Evolutionary conservation across 768 basidiomycete genomes (phyloP), one percentile per base, ranked within the genome.

Genomic region (Trametes coccinea): DNA sequence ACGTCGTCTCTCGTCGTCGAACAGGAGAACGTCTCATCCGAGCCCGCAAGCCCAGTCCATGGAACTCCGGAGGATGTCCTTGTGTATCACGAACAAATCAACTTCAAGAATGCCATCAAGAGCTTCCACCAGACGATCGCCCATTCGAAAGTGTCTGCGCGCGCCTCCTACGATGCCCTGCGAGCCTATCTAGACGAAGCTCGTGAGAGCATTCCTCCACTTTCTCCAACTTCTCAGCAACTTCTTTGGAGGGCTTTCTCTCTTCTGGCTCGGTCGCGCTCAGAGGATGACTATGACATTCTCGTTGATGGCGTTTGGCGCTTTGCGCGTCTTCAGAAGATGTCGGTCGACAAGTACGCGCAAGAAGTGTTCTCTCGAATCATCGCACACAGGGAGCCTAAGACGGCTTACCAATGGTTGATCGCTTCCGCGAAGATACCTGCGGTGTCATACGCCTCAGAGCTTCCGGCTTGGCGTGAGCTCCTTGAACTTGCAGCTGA

Each of bases 391-490:
- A 1, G 22, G 16, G 17, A 34, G 2, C 6, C 31, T 5, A 39
- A 17, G 1, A 16, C 80, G 11, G 78, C 82, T 41, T 68, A 78
- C 30, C 71, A 77, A 27, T 86, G 87, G 82, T 72, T 90, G 2
- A 67, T 66, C 13, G 34, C 27, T 5, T 56, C 46, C 14, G 17
- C 27, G 34, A 27, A 56, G 14, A 37, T 49, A 17, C 4, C 10
- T 6, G 55, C 27, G 17, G 34, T 48, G 34, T 10, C 22, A 6
- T 49, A 48, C 46, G 39, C 47, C 1, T 27, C 37, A 16, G 39
- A 56, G 2, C 34, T 48, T 5, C 11, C 46, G 2, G 13, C 43
- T 10, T 59, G 57, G 57, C 39, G 37, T 27, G 30, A 22, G n/a
- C 41, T 59, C 31, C 49, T 59, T 5, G 30, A 51, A n/a, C 13